These are phyloP conservation scores for Myotisia sp. DNA, from an alignment of 2,329 filamentous ascomycete genomes.

Conservation along the genomic window DNA sequence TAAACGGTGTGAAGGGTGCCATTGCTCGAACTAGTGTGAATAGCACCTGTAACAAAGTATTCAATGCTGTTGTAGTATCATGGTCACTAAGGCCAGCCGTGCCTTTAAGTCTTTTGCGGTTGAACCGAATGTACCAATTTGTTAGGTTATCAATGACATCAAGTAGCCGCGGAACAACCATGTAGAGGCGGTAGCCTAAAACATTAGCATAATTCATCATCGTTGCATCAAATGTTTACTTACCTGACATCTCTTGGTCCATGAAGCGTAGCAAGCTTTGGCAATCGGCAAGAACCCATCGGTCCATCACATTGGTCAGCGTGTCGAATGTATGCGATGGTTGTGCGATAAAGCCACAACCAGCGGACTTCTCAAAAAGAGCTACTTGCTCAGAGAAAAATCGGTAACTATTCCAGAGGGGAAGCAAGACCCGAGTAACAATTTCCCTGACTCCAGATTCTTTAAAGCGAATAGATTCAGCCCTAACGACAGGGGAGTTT, in stretches of 20 bases:
- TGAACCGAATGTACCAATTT: conserved; percentile 97
- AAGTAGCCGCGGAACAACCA: conserved; percentile 73
- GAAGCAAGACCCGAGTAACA: conserved; percentile 76
- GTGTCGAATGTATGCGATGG: conserved; percentile 55
- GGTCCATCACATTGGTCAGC: conserved; percentile 87
- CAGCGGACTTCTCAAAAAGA: conserved; percentile 71
- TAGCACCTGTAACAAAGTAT: conserved; percentile 85
- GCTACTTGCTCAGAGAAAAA: conserved; percentile 85
- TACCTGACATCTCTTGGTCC: conserved; percentile 73
- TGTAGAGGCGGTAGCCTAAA: conserved; percentile 58
- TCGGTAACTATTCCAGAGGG: conserved; percentile 92
- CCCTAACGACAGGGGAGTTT: conserved; percentile 87
- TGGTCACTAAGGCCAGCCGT: conserved; percentile 65
- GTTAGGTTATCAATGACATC: conserved; percentile 83
- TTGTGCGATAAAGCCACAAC: conserved; percentile 64
- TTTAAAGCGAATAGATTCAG: conserved; percentile 81
- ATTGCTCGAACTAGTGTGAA: conserved; percentile 78
- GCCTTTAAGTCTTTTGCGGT: conserved; percentile 79
- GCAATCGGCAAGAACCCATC: conserved; percentile 85
- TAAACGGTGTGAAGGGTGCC: conserved; percentile 89
- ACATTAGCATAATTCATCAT: conserved; percentile 16
- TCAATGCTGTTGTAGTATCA: conserved; percentile 79
- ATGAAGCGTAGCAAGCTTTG: conserved; percentile 86
- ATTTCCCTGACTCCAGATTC: conserved; percentile 89
- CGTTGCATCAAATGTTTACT: no score